These are phyloP conservation scores for Tuber indicum DNA, from an alignment of 495 filamentous ascomycete genomes.

Conservation along the genomic window DNA sequence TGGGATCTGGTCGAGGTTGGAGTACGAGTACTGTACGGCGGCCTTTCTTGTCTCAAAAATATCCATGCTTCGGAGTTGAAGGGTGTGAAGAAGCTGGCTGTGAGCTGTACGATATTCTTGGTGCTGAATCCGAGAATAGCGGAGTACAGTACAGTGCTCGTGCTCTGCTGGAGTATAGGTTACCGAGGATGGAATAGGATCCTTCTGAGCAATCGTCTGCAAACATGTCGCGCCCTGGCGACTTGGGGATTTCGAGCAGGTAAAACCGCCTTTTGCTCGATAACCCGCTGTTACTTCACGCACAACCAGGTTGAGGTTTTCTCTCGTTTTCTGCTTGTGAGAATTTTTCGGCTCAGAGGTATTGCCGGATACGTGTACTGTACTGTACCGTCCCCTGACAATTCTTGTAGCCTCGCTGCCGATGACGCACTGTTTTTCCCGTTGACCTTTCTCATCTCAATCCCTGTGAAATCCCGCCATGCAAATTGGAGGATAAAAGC, in stretches of 20 bases:
- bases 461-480: background rate
- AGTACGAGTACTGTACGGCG: too few species aligned
- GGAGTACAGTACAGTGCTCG: too few species aligned
- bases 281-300: background rate
- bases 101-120: background rate
- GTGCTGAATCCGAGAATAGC: too few species aligned
- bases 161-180: background rate
- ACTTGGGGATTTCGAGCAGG: background rate
- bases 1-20: background rate
- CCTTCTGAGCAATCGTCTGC: background rate
- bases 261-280: background rate
- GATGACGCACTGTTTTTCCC: background rate
- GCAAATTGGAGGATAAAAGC: background rate
- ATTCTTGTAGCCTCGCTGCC: background rate
- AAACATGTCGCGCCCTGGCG: background rate
- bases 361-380: background rate
- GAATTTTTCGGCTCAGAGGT: background rate
- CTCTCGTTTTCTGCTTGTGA: background rate
- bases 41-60: background rate
- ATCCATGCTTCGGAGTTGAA: background rate
- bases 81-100: background rate
- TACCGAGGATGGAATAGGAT: background rate
- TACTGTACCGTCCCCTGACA: background rate
- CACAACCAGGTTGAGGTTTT: background rate
- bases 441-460: background rate